Percentiles rank a stretch among this genome's conserved stretches.
phyloP scores from a whole-genome alignment of 768 basidiomycete species.

The Suillus variegatus region DNA sequence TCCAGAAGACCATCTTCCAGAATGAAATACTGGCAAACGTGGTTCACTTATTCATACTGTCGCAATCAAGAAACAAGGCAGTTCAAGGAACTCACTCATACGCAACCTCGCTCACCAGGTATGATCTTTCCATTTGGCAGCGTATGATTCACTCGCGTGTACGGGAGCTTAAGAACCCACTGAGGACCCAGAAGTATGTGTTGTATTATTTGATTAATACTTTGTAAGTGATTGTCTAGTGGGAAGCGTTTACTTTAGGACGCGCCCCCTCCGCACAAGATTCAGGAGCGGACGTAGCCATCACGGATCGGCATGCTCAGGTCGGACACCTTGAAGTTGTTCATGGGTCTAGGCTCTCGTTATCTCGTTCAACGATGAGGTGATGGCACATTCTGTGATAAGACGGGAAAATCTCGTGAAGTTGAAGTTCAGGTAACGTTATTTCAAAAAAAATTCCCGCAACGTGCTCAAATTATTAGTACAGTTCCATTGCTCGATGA shows the following conservation, averaged over 20 bases:
- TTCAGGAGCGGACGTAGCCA: constrained; percentile 62
- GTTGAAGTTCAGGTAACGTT: constrained; percentile 88
- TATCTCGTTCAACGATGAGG: constrained; percentile 94
- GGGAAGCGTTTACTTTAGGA: constrained; percentile 78
- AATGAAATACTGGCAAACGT: constrained; percentile 66
- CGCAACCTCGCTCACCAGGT: constrained; percentile 69
- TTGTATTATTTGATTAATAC: constrained; percentile 25
- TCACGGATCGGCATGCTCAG: constrained; percentile 64
- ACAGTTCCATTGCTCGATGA: constrained; percentile 96
- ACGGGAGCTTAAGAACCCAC: constrained; percentile 73
- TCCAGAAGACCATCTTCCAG: too few species aligned
- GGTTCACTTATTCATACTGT: constrained; percentile 98
- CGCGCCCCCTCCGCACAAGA: constrained; percentile 63
- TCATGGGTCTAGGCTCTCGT: constrained; percentile 70
- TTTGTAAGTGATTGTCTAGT: constrained; percentile 42
- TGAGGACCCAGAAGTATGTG: constrained; percentile 81
- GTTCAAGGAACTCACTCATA: constrained; percentile 80
- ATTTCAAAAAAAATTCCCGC: neutral
- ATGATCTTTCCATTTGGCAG: constrained; percentile 20
- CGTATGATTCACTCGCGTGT: constrained; percentile 23
- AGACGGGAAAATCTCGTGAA: constrained; percentile 83
- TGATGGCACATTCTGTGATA: constrained; percentile 92
- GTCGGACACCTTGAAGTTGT: constrained; percentile 76
- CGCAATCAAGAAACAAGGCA: constrained; percentile 95
- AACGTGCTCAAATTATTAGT: constrained; percentile 8